phyloP scores from a whole-genome alignment of 2,329 filamentous ascomycete genomes.

The Aspergillus aculeatinus region DNA sequence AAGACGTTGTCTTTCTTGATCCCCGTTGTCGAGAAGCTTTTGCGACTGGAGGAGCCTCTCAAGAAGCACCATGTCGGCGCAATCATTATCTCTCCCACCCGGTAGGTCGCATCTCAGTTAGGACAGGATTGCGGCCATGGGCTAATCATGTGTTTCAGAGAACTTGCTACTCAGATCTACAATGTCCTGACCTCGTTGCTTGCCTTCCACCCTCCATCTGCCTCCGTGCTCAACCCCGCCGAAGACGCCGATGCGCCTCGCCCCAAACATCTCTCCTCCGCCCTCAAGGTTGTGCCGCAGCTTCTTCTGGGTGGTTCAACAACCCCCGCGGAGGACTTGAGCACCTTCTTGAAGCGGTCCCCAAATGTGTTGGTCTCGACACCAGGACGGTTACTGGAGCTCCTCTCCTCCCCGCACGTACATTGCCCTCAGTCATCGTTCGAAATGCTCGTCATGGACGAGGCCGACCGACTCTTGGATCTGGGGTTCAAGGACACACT shows the following conservation, averaged over 20 bases:
- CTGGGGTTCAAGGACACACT: conserved; percentile 91
- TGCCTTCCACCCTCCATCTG: conserved; percentile 78
- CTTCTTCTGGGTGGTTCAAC: conserved; percentile 83
- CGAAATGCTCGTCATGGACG: conserved; percentile 87
- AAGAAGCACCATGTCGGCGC: conserved; percentile 88
- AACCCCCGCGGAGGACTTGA: conserved; percentile 79
- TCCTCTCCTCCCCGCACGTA: conserved; percentile 81
- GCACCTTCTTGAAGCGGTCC: conserved; percentile 76
- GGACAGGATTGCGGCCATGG: background rate
- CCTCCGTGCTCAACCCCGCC: conserved; percentile 46
- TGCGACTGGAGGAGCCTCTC: conserved; percentile 75
- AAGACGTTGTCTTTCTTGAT: conserved; percentile 87
- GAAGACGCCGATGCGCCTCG: conserved; percentile 43
- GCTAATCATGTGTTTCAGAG: conserved; percentile 50
- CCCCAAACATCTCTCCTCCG: conserved; percentile 46
- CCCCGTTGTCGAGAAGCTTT: conserved; percentile 76
- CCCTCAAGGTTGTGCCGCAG: conserved; percentile 71
- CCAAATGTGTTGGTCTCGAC: conserved; percentile 90
- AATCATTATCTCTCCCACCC: conserved; percentile 87
- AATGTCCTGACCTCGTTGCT: conserved; percentile 74
- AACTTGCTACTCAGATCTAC: conserved; percentile 88
- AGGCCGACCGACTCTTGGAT: conserved; percentile 89
- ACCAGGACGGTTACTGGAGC: conserved; percentile 82
- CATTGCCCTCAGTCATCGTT: conserved; percentile 87
- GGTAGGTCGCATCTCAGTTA: conserved; percentile 31